Evolutionary conservation across 192 early-diverging fungal genomes (phyloP), one percentile per base, ranked within the genome.

Genomic region (Cetraspora pellucida): DNA sequence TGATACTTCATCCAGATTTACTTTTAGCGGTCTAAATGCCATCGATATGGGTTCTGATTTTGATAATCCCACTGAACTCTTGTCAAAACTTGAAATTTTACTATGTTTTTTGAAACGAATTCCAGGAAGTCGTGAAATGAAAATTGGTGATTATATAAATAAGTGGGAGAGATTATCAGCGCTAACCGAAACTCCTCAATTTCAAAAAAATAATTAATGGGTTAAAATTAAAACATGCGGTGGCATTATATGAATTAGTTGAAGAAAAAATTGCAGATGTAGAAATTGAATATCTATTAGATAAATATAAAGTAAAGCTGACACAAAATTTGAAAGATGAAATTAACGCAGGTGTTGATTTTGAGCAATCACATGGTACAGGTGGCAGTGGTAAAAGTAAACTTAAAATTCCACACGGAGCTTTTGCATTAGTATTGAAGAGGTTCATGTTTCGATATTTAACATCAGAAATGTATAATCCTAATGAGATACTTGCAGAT

Each of bases 61-160:
- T 21, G 69, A 71, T 10, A 71, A 54, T 17, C 47, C 47, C 13
- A 54, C 69, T 16, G 60, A 63, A 30, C 23, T 77, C 31, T 31
- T 77, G 16, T 54, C 77, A 13, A 44, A 52, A 19, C 37, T 77
- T 7, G 77, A 77, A 63, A 77, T 77, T 30, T 27, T 77, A 16
- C 25, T 77, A 14, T 77, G 77, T 63, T 77, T 71, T 72, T 11
- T 77, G 19, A 71, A 71, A 72, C 21, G 77, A 37, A 77, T 49
- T 31, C 25, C 27, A 25, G n/a, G 44, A 10, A 30, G 72, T 58
- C 55, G 55, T 21, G 27, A 77, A 6, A 70, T 71, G 52, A 0
- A 30, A 19, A 68, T 77, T 21, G 72, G 3, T 31, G 77, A 77
- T 28, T 77, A 72, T 58, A 5, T 68, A 37, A 17, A 55, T 13